These are phyloP conservation scores for Letharia lupina DNA, from an alignment of 495 filamentous ascomycete genomes.

Conservation along the genomic window DNA sequence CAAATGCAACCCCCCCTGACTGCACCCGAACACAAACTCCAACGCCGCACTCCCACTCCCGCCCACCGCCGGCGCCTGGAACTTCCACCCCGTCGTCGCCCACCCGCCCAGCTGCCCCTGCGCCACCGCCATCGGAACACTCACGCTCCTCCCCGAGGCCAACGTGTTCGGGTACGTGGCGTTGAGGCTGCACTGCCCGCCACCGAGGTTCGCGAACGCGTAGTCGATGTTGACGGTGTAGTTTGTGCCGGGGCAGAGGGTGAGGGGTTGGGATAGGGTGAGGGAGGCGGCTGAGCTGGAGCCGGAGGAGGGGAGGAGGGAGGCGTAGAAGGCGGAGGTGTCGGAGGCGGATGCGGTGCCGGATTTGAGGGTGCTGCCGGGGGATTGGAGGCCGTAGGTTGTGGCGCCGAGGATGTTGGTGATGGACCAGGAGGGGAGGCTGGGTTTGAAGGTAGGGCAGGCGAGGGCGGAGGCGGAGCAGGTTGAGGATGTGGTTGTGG, in stretches of 20 bases:
- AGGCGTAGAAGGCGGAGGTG: constrained; percentile 1
- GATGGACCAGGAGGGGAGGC: constrained; percentile 1
- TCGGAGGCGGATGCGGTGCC: background rate
- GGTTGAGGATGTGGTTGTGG: background rate
- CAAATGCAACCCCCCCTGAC: background rate
- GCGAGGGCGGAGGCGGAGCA: background rate
- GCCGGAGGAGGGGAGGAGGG: constrained; percentile 1
- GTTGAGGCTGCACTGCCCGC: background rate
- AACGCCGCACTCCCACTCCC: background rate
- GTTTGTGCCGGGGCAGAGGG: constrained; percentile 1
- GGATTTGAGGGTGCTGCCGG: background rate
- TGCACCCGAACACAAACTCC: background rate
- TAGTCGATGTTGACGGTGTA: constrained; percentile 7
- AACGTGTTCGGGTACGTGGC: background rate
- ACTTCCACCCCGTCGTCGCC: background rate
- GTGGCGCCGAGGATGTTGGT: constrained; percentile 2
- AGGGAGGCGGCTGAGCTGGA: background rate
- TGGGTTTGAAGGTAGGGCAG: background rate
- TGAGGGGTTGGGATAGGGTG: background rate
- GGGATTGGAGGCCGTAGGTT: constrained; percentile 3
- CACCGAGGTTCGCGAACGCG: background rate
- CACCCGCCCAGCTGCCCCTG: background rate
- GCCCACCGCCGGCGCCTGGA: background rate
- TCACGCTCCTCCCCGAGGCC: background rate
- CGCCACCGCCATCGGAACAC: background rate